Evolutionary conservation across 768 basidiomycete species (phyloP).

Genomic region (Termitomyces sp.): DNA sequence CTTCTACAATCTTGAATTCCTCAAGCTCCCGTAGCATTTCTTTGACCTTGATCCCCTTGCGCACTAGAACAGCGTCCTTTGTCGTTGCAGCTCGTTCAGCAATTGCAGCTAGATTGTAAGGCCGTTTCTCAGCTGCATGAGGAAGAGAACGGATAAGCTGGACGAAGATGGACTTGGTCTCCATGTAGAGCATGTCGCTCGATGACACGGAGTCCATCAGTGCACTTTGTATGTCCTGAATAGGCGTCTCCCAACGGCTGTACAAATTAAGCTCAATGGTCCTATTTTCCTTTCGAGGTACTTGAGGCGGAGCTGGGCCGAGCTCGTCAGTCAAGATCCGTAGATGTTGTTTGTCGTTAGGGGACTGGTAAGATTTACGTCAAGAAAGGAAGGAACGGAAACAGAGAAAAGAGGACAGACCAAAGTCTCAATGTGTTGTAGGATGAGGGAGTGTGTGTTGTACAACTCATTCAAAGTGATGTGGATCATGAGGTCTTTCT

Average conservation of each 20-base stretch:
- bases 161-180: constrained; percentile 98
- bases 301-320: constrained; percentile 88
- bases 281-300: constrained; percentile 96
- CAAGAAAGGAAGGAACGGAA: not conserved
- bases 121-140: constrained; percentile 73
- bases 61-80: constrained; percentile 92
- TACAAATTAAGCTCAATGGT: constrained; percentile 89
- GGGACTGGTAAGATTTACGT: constrained; percentile 52
- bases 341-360: constrained; percentile 96
- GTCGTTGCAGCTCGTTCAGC: constrained; percentile 96
- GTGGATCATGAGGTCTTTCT: constrained; percentile 97
- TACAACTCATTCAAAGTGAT: constrained; percentile 99
- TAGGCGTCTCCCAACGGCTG: constrained; percentile 98
- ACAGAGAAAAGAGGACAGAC: constrained; percentile 41
- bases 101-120: constrained; percentile 82
- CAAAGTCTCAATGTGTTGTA: constrained; percentile 92
- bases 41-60: constrained; percentile 98
- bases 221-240: constrained; percentile 95
- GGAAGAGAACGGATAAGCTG: constrained; percentile 96
- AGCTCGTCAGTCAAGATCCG: constrained; percentile 97
- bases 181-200: constrained; percentile 99
- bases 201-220: constrained; percentile 97
- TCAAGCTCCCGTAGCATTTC: constrained; percentile 98
- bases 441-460: constrained; percentile 93
- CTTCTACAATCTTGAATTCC: constrained; percentile 82